Evolutionary conservation across 495 filamentous ascomycete genomes (phyloP), one percentile per base, ranked within the genome.

Genomic region (Lophiotrema nucula): DNA sequence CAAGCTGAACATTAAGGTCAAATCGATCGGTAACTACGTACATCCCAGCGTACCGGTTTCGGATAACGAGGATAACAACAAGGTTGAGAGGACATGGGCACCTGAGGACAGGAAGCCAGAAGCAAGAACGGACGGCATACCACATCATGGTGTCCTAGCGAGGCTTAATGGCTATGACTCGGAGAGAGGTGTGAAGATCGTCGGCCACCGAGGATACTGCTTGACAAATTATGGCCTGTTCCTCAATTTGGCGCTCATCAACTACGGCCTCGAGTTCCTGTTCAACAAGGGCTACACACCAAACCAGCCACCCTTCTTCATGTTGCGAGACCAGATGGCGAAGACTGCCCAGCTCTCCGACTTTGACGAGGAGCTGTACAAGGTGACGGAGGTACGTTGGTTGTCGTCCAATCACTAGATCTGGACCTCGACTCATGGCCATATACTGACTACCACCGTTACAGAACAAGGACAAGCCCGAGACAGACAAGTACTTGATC

Each of bases 351-450:
- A 98, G 74, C 83, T 98, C 16, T 90, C 92, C 68, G 88, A 97
- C 62, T 98, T 97, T 67, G 93, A 97, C 64, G 93, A 98, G 71
- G 91, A 97, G 68, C 73, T 97, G 35, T 98, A 98, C 76, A 97
- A 98, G 74, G 92, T 98, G 44, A 83, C 90, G 5, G 88, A 90
- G 53, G 87, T 89, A 58, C n/a, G n/a, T n/a, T n/a, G n/a, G n/a
- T n/a, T n/a, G n/a, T n/a, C n/a, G n/a, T n/a, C n/a, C n/a, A n/a
- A n/a, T n/a, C n/a, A n/a, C n/a, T n/a, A n/a, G n/a, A n/a, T n/a
- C n/a, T n/a, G n/a, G n/a, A n/a, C n/a, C n/a, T n/a, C n/a, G n/a
- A n/a, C n/a, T n/a, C n/a, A n/a, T n/a, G n/a, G n/a, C n/a, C n/a
- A n/a, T n/a, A n/a, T n/a, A n/a, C n/a, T n/a, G n/a, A n/a, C n/a